Evolutionary conservation across 2,329 filamentous ascomycete genomes (phyloP), one percentile per base, ranked within the genome.

Genomic region (Helminthosporium solani): DNA sequence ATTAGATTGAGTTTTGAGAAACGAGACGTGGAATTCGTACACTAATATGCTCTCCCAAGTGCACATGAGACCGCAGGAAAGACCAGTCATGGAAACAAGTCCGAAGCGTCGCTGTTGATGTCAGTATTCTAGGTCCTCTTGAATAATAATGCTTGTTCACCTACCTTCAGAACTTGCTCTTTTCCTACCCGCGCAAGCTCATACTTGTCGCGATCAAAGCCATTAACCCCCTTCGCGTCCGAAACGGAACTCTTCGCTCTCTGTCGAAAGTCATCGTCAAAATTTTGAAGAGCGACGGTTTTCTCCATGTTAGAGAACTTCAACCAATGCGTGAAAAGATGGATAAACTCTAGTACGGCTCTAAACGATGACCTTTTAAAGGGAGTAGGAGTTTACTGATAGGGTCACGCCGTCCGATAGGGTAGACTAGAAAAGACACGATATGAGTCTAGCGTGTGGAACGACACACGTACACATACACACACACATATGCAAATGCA

Each of bases 31-130:
- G 9, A 6, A 7, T 12, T 47, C 66, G 54, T 57, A 70, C 67
- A 70, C 61, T 28, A 70, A 50, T 28, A 68, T 50, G 33, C 63
- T 68, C 42, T 70, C 67, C 67, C 67, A 70, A 27, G 67, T 70
- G 21, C 64, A 65, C 64, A 70, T 68, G 38, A 70, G 52, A 19
- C 63, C 63, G 30, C 66, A 69, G 5, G 66, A 66, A 18, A 70
- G 56, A 21, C 67, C 67, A 5, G 66, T 66, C 61, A 70, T 70
- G 21, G 60, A 64, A 37, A 70, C 60, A 42, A 70, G 41, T 14
- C 66, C 66, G 31, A 70, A 70, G 35, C 64, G 65, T 31, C 67
- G 66, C 67, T 70, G 36, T 36, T 3, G 23, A 31, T 23, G 18
- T 30, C 23, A 40, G 15, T 23, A n/a, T 7, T 7, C 28, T n/a